A percentile compares a stretch with the other conserved stretches of the same genome.
Conservation (phyloP, 1,139 yeast genomes). For the Scheffersomyces titani region DNA sequence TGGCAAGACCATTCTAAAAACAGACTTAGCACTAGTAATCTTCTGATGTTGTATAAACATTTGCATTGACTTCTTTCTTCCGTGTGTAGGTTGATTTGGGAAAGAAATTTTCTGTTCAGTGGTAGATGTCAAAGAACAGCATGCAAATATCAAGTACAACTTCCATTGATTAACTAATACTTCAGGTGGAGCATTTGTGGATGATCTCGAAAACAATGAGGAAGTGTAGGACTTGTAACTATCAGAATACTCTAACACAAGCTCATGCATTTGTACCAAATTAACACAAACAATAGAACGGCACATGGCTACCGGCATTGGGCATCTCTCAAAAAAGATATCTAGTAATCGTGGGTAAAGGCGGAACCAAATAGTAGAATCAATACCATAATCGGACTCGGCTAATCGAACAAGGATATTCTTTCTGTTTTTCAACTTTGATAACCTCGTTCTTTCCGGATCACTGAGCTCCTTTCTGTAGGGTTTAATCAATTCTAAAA, state of each 20-base stretch:
- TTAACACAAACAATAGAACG: slow-evolving; percentile 91
- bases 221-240: slow-evolving; percentile 44
- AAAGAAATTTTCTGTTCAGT: slow-evolving; percentile 76
- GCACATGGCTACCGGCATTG: slow-evolving; percentile 91
- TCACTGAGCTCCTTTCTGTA: slow-evolving; percentile 66
- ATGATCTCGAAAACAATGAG: slow-evolving; percentile 35
- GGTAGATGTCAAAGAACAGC: slow-evolving; percentile 87
- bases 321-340: slow-evolving; percentile 77
- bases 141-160: slow-evolving; percentile 84
- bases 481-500: slow-evolving; percentile 61
- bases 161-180: slow-evolving; percentile 85
- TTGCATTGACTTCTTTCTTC: slow-evolving; percentile 72
- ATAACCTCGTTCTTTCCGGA: slow-evolving; percentile 76
- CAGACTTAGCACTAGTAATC: slow-evolving; percentile 88
- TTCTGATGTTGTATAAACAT: slow-evolving; percentile 85
- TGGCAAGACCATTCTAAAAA: slow-evolving; percentile 87
- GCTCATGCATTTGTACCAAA: slow-evolving; percentile 86
- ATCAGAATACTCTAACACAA: slow-evolving; percentile 64
- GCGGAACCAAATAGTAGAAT: slow-evolving; percentile 92
- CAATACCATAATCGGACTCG: slow-evolving; percentile 92
- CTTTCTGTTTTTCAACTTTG: slow-evolving; percentile 62
- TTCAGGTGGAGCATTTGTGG: slow-evolving; percentile 56
- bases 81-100: slow-evolving; percentile 61
- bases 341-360: slow-evolving; percentile 76
- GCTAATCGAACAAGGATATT: slow-evolving; percentile 74